These are phyloP conservation scores for Corynascus novoguineensis DNA, from an alignment of 495 filamentous ascomycete species.

Conservation along the genomic window DNA sequence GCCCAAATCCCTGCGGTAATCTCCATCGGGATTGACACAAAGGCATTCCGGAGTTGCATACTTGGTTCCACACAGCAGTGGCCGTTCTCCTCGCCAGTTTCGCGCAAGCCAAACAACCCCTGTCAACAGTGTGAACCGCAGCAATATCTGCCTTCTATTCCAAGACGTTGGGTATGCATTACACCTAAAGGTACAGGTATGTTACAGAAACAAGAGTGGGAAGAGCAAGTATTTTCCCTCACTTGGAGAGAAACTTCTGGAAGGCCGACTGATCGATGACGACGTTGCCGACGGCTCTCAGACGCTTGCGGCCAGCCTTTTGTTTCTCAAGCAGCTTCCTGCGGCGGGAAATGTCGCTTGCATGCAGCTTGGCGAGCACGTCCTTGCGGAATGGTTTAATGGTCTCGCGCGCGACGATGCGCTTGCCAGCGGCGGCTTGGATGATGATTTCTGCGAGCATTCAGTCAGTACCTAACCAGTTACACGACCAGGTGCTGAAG, in stretches of 20 bases:
- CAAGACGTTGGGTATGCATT: not conserved
- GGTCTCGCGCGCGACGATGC: constrained; percentile 85
- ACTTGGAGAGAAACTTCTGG: constrained; percentile 73
- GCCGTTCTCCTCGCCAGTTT: too few relatives aligned
- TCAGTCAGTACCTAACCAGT: not conserved
- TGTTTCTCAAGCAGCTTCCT: constrained; percentile 92
- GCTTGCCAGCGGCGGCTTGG: constrained; percentile 78
- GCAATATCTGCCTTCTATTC: too few relatives aligned
- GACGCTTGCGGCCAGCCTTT: constrained; percentile 88
- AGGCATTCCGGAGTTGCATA: too few relatives aligned
- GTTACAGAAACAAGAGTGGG: not conserved
- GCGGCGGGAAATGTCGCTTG: constrained; percentile 74
- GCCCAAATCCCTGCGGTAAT: too few relatives aligned
- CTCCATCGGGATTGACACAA: too few relatives aligned
- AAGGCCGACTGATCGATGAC: constrained; percentile 91
- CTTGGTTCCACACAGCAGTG: too few relatives aligned
- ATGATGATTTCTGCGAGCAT: constrained; percentile 68
- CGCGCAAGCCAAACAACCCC: too few relatives aligned
- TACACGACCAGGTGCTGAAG: too few relatives aligned
- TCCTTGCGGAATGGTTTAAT: constrained; percentile 97
- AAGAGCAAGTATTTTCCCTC: not conserved
- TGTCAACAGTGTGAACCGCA: too few relatives aligned
- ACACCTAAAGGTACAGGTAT: not conserved
- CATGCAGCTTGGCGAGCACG: constrained; percentile 86
- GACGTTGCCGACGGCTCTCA: constrained; percentile 70